Conservation (phyloP, 306 rosid species). For the Prosopis cineraria region DNA sequence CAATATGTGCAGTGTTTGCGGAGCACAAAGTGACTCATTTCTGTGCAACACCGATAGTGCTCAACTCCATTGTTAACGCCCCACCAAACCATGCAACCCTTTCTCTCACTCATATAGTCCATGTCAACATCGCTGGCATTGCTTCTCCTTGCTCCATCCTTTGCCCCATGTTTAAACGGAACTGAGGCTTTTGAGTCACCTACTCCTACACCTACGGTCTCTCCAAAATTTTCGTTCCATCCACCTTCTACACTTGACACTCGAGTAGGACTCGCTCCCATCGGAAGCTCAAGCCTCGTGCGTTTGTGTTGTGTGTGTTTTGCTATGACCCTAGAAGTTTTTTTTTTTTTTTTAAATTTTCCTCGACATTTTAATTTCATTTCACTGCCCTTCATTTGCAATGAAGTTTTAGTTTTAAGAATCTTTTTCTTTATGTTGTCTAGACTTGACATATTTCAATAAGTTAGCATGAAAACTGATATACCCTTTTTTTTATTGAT, state of each 20-base stretch:
- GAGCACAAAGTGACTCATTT: conserved; percentile 78
- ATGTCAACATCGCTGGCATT: conserved; percentile 86
- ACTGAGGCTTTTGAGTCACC: conserved; percentile 81
- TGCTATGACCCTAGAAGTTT: too few species aligned
- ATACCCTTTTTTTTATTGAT: too few species aligned
- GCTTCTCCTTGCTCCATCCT: conserved; percentile 94
- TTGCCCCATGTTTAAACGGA: conserved; percentile 61
- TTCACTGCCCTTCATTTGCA: too few species aligned
- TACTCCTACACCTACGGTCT: conserved; percentile 93
- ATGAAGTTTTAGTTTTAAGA: too few species aligned
- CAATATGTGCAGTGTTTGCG: conserved; percentile 75
- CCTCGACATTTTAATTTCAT: too few species aligned
- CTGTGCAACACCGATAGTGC: conserved; percentile 95
- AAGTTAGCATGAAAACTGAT: too few species aligned
- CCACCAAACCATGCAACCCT: conserved; percentile 64
- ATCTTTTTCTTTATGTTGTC: too few species aligned
- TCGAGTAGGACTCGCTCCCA: conserved; percentile 84
- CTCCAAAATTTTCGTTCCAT: conserved; percentile 87
- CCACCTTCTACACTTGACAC: conserved; percentile 88
- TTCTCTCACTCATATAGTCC: conserved; percentile 78
- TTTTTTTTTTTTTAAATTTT: too few species aligned
- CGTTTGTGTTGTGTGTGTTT: too few species aligned
- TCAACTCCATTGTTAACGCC: conserved; percentile 78
- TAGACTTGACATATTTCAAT: too few species aligned
- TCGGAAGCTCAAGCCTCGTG: conserved; percentile 60